Evolutionary conservation across 306 rosid species (phyloP).

Genomic region (Alnus glutinosa): DNA sequence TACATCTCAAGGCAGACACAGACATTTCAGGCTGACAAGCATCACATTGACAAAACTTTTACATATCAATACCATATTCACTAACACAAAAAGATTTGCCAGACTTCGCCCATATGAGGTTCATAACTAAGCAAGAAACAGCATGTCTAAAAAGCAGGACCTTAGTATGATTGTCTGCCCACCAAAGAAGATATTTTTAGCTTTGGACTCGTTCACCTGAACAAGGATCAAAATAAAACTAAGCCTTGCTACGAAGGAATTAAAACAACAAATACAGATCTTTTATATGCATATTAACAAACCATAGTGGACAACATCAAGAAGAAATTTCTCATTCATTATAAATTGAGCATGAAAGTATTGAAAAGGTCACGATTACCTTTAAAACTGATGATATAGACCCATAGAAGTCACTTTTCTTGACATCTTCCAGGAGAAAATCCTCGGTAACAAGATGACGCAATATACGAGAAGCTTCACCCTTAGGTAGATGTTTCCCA

Average conservation of each 20-base stretch:
- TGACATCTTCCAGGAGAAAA: constrained; percentile 82
- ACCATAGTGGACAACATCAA: constrained; percentile 9
- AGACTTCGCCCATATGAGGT: neutral
- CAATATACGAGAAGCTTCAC: constrained; percentile 92
- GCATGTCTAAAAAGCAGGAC: constrained; percentile 43
- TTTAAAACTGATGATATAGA: constrained; percentile 83
- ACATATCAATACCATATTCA: constrained; percentile 1
- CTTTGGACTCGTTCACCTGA: constrained; percentile 72
- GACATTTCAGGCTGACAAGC: neutral
- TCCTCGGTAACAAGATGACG: constrained; percentile 83
- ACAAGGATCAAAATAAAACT: constrained; percentile 22
- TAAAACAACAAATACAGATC: neutral
- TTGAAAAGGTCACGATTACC: constrained; percentile 45
- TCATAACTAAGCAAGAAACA: constrained; percentile 28
- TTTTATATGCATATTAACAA: neutral
- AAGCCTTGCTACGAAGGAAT: constrained; percentile 18
- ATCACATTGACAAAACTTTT: neutral
- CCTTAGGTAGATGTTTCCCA: constrained; percentile 83
- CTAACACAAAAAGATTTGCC: constrained; percentile 8
- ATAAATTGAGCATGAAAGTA: constrained; percentile 10
- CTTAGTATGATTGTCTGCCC: constrained; percentile 59
- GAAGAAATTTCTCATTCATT: constrained; percentile 16
- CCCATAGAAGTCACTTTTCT: constrained; percentile 90
- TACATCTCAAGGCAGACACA: neutral
- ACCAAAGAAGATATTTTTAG: constrained; percentile 46